These are phyloP conservation scores for Colletotrichum sp. DNA, from an alignment of 2,329 filamentous ascomycete species.

Conservation along the genomic window DNA sequence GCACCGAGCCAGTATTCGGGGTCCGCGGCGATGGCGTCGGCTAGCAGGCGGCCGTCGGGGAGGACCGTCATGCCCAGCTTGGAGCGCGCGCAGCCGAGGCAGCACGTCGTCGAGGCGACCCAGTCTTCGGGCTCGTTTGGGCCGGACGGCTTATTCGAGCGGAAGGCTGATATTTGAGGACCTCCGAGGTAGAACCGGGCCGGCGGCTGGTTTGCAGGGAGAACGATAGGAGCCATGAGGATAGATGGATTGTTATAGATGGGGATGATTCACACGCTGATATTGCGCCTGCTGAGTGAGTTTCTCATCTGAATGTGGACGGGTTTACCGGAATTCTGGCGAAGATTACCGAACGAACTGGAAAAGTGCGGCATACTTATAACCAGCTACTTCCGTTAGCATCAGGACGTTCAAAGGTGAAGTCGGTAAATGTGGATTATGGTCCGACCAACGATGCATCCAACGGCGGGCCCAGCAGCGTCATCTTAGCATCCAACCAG, in stretches of 20 bases:
- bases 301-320: rapidly evolving
- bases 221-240: background rate
- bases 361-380: background rate
- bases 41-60: background rate
- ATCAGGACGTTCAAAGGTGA: background rate
- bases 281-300: background rate
- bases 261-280: background rate
- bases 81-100: background rate
- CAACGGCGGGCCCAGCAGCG: background rate
- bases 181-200: background rate
- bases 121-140: background rate
- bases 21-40: background rate
- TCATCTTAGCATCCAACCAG: background rate
- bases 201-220: background rate
- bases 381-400: background rate
- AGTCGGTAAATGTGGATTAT: background rate
- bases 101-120: background rate
- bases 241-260: background rate
- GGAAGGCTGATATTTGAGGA: background rate
- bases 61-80: background rate
- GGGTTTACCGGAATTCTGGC: background rate
- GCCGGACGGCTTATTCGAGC: background rate
- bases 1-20: background rate
- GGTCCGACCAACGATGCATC: background rate
- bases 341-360: rapidly evolving